phyloP scores from a whole-genome alignment of 768 basidiomycete genomes.

The Podaxis sp. region DNA sequence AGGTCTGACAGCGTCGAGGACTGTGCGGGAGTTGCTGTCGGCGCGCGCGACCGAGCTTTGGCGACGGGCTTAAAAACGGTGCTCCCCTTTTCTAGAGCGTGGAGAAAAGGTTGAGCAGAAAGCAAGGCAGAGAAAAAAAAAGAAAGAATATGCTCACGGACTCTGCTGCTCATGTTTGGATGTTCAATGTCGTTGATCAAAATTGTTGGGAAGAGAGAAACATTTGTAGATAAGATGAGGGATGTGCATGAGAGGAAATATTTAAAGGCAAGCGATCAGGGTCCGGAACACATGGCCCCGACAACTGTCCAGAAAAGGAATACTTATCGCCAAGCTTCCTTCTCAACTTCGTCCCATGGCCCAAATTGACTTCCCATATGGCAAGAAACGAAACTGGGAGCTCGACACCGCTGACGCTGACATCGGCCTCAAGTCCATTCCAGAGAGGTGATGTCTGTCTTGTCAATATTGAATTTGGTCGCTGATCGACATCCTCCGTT shows the following conservation, averaged over 20 bases:
- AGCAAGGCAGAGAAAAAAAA: background rate
- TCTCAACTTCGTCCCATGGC: conserved; percentile 4
- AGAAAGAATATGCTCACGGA: conserved; percentile 52
- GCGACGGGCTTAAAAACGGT: conserved; percentile 68
- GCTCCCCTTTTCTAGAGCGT: conserved; percentile 62
- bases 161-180: conserved; percentile 48
- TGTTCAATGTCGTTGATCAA: background rate
- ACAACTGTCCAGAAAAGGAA: conserved; percentile 13
- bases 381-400: conserved; percentile 62
- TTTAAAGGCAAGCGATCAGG: background rate
- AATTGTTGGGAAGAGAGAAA: background rate
- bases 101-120: conserved; percentile 14
- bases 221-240: conserved; percentile 14
- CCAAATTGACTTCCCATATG: conserved; percentile 49
- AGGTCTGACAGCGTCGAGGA: background rate
- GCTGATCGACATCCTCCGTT: background rate
- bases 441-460: conserved; percentile 51
- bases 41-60: conserved; percentile 50
- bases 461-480: conserved; percentile 2
- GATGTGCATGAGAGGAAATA: conserved; percentile 8
- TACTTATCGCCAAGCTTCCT: background rate
- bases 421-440: conserved; percentile 43
- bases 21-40: conserved; percentile 3
- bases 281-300: conserved; percentile 12
- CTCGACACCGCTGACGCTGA: conserved; percentile 42